A percentile compares a stretch with the other conserved stretches of the same genome.
These are phyloP conservation scores for Teratosphaeria nubilosa DNA, from an alignment of 2,329 filamentous ascomycete species.

Conservation along the genomic window DNA sequence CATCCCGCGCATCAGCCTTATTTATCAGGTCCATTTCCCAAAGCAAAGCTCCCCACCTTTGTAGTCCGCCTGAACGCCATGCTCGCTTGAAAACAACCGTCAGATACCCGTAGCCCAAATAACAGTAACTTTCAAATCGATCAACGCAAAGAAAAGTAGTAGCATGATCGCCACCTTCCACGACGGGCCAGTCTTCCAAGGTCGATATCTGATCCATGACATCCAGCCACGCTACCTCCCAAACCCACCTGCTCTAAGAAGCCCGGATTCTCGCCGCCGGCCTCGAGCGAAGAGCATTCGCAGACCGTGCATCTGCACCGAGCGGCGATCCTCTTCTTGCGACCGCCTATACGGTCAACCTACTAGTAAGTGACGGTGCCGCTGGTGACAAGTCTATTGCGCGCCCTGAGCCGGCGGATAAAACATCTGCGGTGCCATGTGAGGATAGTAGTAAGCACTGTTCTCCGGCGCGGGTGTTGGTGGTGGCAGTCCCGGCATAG, in stretches of 20 bases:
- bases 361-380: not conserved
- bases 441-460: constrained; percentile 4
- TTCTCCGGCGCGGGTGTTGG: constrained; percentile 6
- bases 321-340: not conserved
- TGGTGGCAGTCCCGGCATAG: constrained; percentile 23
- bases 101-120: not conserved
- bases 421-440: constrained; percentile 1
- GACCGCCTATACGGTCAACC: not conserved
- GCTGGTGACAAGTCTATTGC: not conserved
- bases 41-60: not conserved
- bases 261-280: not conserved
- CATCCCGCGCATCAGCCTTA: not conserved
- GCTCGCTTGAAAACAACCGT: not conserved
- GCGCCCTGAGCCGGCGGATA: not conserved
- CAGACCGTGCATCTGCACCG: not conserved
- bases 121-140: not conserved
- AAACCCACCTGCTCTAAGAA: not conserved
- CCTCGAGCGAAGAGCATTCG: not conserved
- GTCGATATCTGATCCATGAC: not conserved
- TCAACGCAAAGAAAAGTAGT: not conserved
- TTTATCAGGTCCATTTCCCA: not conserved
- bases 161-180: not conserved
- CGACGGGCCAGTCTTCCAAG: not conserved
- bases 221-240: not conserved
- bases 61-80: not conserved